Evolutionary conservation across 2,329 filamentous ascomycete genomes (phyloP), one percentile per base, ranked within the genome.

Genomic region (Fusarium liriodendri): DNA sequence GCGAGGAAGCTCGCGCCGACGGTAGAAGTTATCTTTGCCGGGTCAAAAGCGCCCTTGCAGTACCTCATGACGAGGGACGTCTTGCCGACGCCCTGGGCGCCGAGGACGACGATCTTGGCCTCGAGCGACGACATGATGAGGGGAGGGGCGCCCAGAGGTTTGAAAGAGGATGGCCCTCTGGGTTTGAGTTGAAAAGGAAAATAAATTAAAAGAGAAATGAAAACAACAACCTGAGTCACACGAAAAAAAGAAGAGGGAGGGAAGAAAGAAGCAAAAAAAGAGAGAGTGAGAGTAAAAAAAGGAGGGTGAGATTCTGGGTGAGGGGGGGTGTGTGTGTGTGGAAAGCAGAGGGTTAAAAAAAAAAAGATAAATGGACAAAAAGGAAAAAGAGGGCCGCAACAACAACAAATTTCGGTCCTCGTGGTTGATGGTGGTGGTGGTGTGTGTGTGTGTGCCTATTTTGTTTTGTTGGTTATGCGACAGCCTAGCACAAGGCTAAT

Each of bases 31-130:
- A 86, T 86, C 80, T 90, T 84, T n/a, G 87, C 83, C 8, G 92
- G 92, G 73, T 90, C 89, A 82, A 93, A 94, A 67, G 89, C 86
- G 80, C 92, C 92, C 74, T 93, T 93, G 83, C 92, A 93, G 79
- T 92, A 95, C 73, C 93, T 91, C 84, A 91, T 92, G 33, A 95
- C 91, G 50, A 95, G 88, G 16, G 91, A 93, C 14, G 93, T 95
- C 85, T 95, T 95, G 79, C 93, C 93, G 65, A 95, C 93, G 81
- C 92, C 91, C 84, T 95, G 93, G 58, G 92, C 90, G 83, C 94
- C 93, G 79, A 95, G 91, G 72, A 95, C 92, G 76, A 95, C 92
- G 67, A 95, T 93, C 83, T 95, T 95, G 81, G 93, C 92, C 85
- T 95, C 93, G 79, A 95, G 89, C 45, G 92, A 92, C 77, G 89